Base-by-base conservation (phyloP, 2,329 filamentous ascomycete genomes). In the Penicillium sp. region DNA sequence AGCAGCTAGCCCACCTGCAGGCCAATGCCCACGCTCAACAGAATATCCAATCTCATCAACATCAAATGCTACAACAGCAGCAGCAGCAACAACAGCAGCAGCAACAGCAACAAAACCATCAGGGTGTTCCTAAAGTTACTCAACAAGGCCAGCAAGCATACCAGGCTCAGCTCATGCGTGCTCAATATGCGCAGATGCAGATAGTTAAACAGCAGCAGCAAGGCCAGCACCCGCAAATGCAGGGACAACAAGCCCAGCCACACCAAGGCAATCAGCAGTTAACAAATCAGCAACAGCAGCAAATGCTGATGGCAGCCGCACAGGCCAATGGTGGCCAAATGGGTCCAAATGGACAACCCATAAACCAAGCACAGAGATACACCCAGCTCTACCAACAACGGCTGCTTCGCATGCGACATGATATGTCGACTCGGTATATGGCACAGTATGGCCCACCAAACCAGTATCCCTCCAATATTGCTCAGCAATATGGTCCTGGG, bases 1-100 rank as follows among this genome's bases (percentile, higher is more conserved):
- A 78, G 57, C 72, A 76, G 47, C 62, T 76, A 54, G 72, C 74
- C 38, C 75, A 77, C 41, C 59, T 77, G 58, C 77, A 78, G 44
- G 76, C 66, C 69, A 79, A 67, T 70, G 71, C 70, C 52, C 77
- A 78, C 50, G 76, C 76, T 27, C 78, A 78, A 56, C 78, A 80
- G 50, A 77, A 77, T 33, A 78, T 75, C 34, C 78, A 74, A 60
- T 72, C 70, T 53, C 69, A 78, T 64, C 75, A 65, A 51, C 64
- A 76, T 21, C 72, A 76, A 45, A 68, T 73, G 51, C 63, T 76
- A 31, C 67, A 72, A 33, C 67, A 72, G 33, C 71, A 71, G 16
- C 69, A 73, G 49, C 70, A 73, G 57, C 68, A 65, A 57, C 63
- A 59, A 8, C 62, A 59, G 8, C 50, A 68, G 39, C 62, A 65